Conservation (phyloP, 2,329 filamentous ascomycete species). For the Monosporascus sp. region DNA sequence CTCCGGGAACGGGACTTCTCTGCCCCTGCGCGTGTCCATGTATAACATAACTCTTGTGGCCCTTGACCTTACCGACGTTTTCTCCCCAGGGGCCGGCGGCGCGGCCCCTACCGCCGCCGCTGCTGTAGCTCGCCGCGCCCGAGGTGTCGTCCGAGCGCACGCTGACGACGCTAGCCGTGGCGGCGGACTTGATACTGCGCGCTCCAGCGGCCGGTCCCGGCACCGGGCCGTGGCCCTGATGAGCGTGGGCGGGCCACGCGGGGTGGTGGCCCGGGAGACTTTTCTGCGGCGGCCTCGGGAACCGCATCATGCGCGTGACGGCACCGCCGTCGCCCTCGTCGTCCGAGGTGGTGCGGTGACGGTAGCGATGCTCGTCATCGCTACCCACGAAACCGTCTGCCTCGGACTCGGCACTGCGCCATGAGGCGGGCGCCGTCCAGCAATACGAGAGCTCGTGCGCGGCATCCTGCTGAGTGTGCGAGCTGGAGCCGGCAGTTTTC, state of each 20-base stretch:
- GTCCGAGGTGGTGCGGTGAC: not conserved
- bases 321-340: not conserved
- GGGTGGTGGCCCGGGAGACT: too few relatives aligned
- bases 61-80: not conserved
- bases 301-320: not conserved
- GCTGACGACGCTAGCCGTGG: not conserved
- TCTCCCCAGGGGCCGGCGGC: not conserved
- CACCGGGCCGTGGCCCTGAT: too few relatives aligned
- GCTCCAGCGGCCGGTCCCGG: not conserved
- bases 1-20: not conserved
- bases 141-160: not conserved
- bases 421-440: constrained; percentile 40
- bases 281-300: too few relatives aligned
- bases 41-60: not conserved
- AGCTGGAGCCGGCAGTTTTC: constrained; percentile 32
- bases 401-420: constrained; percentile 26
- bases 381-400: constrained; percentile 8
- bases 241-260: too few relatives aligned
- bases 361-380: not conserved
- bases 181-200: not conserved
- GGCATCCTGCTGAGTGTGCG: constrained; percentile 27
- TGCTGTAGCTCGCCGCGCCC: not conserved
- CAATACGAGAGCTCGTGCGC: constrained; percentile 48
- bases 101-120: not conserved
- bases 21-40: not conserved